Base-by-base conservation (phyloP, 139 green algal species). In the Eudorina sp. region DNA sequence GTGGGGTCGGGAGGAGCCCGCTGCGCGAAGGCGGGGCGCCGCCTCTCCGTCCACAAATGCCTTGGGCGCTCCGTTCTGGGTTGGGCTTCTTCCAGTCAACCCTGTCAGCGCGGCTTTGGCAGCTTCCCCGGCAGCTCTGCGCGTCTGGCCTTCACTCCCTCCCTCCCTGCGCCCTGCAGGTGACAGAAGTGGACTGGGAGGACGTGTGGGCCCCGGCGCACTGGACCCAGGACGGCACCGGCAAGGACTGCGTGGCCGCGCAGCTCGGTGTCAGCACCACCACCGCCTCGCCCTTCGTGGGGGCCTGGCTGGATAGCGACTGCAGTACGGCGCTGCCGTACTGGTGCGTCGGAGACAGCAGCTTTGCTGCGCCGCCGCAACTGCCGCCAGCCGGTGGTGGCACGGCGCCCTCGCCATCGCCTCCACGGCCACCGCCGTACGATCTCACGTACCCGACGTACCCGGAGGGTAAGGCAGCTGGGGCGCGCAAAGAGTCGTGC, bases 191-290 rank as follows among this genome's bases (percentile, higher is more conserved):
- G 14, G 48, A 46, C 1, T 87, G 81, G 81, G 45, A 78, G 81
- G 46, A 38, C 16, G 64, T 78, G 45, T 87, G 81, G 81, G 81
- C 81, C 1, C 46, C 64, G 27, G 64, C 43, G 1, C 81, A 87
- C 46, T 87, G 81, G 81, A 53, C 45, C 11, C 81, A 79, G 62
- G 81, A 87, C 45, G 62, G 81, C 7, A 38, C 5, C 64, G 16
- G n/a, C 7, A 29, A 34, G 81, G 81, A 87, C 81, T 87, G 81
- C 45, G 81, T 87, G 31, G 81, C 81, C 19, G 81, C 81, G 19
- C 81, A 87, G 81, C 46, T 87, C n/a, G 40, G 21, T 31, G 29
- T 53, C 6, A n/a, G 51, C 34, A 78, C 62, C 5, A n/a, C 58
- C 31, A 53, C 16, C 62, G 36, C 3, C 29, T 14, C 64, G 8